Evolutionary conservation across 2,329 filamentous ascomycete species (phyloP).

Genomic region (Pseudopithomyces chartarum): DNA sequence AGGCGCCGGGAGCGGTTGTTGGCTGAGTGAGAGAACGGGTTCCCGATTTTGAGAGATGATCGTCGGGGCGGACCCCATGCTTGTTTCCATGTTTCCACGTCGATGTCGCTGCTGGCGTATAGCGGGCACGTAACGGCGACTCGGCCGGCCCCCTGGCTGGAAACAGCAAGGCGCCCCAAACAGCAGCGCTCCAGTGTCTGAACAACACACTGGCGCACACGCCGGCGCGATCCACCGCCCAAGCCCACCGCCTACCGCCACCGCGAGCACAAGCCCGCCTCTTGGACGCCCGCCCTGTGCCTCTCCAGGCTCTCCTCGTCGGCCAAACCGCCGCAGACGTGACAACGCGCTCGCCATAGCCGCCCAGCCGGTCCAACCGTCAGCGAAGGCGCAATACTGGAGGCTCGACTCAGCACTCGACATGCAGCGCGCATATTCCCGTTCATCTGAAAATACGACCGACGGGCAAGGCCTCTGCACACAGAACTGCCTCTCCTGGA

Average conservation of each 20-base stretch:
- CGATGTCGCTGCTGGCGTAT: background rate
- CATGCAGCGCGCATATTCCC: constrained; percentile 15
- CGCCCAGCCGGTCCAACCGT: constrained; percentile 26
- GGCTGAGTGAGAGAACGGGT: constrained; percentile 14
- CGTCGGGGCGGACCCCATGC: constrained; percentile 17
- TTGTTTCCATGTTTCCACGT: constrained; percentile 1
- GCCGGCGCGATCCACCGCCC: constrained; percentile 1
- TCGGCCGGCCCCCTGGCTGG: constrained; percentile 8
- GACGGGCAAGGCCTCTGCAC: constrained; percentile 28
- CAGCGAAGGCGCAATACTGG: constrained; percentile 17
- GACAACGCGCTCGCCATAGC: constrained; percentile 24
- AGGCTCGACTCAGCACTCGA: constrained; percentile 29
- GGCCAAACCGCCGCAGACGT: constrained; percentile 9
- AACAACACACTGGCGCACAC: background rate
- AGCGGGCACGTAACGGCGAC: constrained; percentile 11
- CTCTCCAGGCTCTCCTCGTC: constrained; percentile 13
- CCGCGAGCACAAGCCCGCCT: background rate
- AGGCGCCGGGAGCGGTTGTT: constrained; percentile 19
- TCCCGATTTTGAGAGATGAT: constrained; percentile 19
- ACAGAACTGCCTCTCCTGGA: constrained; percentile 32
- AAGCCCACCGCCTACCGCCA: constrained; percentile 3
- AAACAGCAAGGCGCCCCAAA: background rate
- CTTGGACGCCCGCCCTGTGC: background rate
- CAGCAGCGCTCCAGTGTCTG: background rate
- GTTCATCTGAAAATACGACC: constrained; percentile 43